Conservation (phyloP, 768 basidiomycete genomes). For the Russula emetica region DNA sequence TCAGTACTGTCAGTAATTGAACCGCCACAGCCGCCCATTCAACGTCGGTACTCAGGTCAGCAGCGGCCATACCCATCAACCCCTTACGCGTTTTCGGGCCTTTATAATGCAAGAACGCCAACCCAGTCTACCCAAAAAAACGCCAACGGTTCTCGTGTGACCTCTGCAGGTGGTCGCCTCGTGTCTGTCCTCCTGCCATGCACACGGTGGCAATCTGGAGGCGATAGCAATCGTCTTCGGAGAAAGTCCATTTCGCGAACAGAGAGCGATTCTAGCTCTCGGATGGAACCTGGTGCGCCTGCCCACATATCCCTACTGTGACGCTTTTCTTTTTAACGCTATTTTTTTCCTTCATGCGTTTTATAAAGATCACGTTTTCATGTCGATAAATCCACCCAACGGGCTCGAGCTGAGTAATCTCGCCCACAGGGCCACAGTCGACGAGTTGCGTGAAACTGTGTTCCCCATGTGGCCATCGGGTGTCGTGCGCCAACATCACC, state of each 20-base stretch:
- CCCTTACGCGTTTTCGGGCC: slow-evolving; percentile 10
- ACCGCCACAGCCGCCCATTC: slow-evolving; percentile 24
- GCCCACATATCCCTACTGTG: neutral
- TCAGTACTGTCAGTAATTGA: slow-evolving; percentile 18
- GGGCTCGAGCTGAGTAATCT: slow-evolving; percentile 51
- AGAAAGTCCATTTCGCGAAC: slow-evolving; percentile 34
- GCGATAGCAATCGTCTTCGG: slow-evolving; percentile 10
- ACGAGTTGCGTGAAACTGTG: slow-evolving; percentile 54
- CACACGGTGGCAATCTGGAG: slow-evolving; percentile 41
- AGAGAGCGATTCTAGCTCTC: slow-evolving; percentile 36
- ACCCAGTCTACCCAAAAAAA: slow-evolving; percentile 61
- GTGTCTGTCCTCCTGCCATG: slow-evolving; percentile 31
- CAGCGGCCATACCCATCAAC: slow-evolving; percentile 20
- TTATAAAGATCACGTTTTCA: slow-evolving; percentile 61
- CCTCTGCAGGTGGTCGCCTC: slow-evolving; percentile 19
- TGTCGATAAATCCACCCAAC: slow-evolving; percentile 62
- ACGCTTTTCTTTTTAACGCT: slow-evolving; percentile 1
- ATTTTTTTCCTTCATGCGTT: neutral
- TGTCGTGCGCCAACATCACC: slow-evolving; percentile 43
- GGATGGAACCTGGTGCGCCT: slow-evolving; percentile 31
- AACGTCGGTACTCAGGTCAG: slow-evolving; percentile 25
- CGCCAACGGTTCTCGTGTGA: slow-evolving; percentile 28
- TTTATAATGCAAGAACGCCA: slow-evolving; percentile 24
- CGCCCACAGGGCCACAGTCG: slow-evolving; percentile 49
- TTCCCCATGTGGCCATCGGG: slow-evolving; percentile 66